A percentile compares a stretch with the other conserved stretches of the same genome.
Conservation (phyloP, 139 green algal genomes). For the Chlamydomonas sp. region DNA sequence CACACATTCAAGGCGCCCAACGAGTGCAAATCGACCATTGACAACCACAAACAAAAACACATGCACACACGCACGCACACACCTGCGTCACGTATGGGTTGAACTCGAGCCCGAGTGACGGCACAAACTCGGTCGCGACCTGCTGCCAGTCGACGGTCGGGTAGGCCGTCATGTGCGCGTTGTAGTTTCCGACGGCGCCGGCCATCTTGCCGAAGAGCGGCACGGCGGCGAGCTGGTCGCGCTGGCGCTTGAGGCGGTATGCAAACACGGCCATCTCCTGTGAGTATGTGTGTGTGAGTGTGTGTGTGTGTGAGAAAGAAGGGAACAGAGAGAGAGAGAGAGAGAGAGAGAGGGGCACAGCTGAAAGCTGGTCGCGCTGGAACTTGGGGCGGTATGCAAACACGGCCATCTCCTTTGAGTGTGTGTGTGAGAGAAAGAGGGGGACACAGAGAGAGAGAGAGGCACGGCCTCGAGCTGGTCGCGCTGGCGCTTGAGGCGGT, state of each 20-base stretch:
- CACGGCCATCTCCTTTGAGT: conserved; percentile 90
- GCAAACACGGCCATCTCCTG: conserved; percentile 91
- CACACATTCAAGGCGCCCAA: too few relatives aligned
- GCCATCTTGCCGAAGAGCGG: conserved; percentile 86
- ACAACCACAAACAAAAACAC: too few relatives aligned
- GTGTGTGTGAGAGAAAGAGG: too few relatives aligned
- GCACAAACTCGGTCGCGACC: conserved; percentile 55
- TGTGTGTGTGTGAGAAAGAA: too few relatives aligned
- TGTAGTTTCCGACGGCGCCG: conserved; percentile 99
- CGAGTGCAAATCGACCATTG: too few relatives aligned
- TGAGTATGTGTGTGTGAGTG: too few relatives aligned
- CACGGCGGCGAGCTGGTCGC: conserved; percentile 47
- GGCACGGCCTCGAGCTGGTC: conserved; percentile 48
- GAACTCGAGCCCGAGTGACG: conserved; percentile 44
- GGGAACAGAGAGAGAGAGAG: too few relatives aligned
- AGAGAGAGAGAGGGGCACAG: conserved; percentile 58
- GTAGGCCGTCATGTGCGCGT: conserved; percentile 94
- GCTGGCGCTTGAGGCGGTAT: conserved; percentile 59
- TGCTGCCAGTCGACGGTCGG: conserved; percentile 85
- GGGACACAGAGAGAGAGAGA: too few relatives aligned
- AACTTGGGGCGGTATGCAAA: conserved; percentile 68
- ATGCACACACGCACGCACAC: too few relatives aligned
- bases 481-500: conserved; percentile 55
- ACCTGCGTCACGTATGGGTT: conserved; percentile 15
- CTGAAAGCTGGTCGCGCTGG: conserved; percentile 51